phyloP scores from a whole-genome alignment of 306 rosid species.

The Cucurbita ficifolia region DNA sequence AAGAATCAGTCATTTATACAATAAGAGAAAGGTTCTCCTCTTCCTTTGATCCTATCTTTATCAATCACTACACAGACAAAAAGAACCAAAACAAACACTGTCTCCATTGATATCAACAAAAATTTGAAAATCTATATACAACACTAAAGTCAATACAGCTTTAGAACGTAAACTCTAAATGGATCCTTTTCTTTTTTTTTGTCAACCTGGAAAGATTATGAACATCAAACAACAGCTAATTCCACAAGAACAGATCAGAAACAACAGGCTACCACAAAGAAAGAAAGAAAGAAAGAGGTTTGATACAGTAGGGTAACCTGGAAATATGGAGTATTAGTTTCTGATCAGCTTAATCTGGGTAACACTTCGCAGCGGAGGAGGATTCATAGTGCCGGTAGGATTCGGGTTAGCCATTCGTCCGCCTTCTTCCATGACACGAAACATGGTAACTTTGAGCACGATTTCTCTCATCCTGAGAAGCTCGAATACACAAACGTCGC shows the following conservation, averaged over 20 bases:
- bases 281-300: neutral
- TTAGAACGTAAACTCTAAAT: neutral
- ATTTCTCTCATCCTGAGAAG: constrained; percentile 45
- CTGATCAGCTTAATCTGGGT: constrained; percentile 33
- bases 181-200: neutral
- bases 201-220: constrained; percentile 2
- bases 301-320: constrained; percentile 3
- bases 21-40: no score
- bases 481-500: constrained; percentile 94
- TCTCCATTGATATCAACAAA: neutral
- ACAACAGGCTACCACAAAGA: constrained; percentile 1
- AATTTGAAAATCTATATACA: constrained; percentile 8
- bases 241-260: constrained; percentile 1
- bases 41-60: neutral
- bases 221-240: constrained; percentile 4
- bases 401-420: constrained; percentile 29
- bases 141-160: constrained; percentile 3
- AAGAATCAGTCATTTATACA: neutral
- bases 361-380: constrained; percentile 26
- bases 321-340: constrained; percentile 21
- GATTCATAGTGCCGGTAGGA: constrained; percentile 13
- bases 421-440: constrained; percentile 50
- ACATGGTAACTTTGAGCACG: constrained; percentile 66
- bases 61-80: neutral
- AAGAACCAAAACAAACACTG: neutral